Conservation (phyloP, 768 basidiomycete genomes). For the Ramaria rubella region DNA sequence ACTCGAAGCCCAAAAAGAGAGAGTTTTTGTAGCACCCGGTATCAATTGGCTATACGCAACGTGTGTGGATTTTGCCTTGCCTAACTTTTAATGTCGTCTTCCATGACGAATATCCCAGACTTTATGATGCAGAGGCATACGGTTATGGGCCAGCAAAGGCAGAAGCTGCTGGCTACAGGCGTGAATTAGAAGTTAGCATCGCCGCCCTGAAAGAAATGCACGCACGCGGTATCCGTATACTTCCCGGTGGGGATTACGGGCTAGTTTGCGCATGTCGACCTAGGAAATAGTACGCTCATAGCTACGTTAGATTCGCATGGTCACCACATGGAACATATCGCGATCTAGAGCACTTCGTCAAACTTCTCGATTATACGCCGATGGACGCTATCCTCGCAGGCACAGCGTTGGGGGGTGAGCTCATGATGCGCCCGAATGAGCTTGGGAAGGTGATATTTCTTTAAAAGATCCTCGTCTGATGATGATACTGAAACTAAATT, state of each 20-base stretch:
- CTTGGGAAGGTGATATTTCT: slow-evolving; percentile 22
- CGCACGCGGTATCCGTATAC: slow-evolving; percentile 24
- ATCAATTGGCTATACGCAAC: slow-evolving; percentile 26
- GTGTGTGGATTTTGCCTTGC: slow-evolving; percentile 16
- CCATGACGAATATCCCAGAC: too few relatives aligned
- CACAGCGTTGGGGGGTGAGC: slow-evolving; percentile 30
- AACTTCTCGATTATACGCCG: slow-evolving; percentile 28
- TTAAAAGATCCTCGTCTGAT: neutral
- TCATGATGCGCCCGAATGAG: slow-evolving; percentile 31
- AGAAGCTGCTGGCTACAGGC: slow-evolving; percentile 20
- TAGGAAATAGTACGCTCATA: neutral
- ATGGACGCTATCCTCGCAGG: slow-evolving; percentile 33
- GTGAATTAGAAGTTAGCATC: slow-evolving; percentile 29
- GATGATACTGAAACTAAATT: too few relatives aligned
- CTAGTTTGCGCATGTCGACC: slow-evolving; percentile 14
- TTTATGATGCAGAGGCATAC: neutral
- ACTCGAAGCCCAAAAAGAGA: slow-evolving; percentile 29
- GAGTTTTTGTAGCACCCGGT: slow-evolving; percentile 29
- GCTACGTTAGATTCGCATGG: neutral
- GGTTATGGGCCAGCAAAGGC: slow-evolving; percentile 17
- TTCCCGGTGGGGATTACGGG: slow-evolving; percentile 35
- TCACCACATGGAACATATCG: slow-evolving; percentile 25
- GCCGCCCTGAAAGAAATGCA: slow-evolving; percentile 32
- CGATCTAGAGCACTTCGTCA: slow-evolving; percentile 33
- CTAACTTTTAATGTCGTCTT: neutral